These are phyloP conservation scores for Colletotrichum sp. DNA, from an alignment of 2,329 filamentous ascomycete genomes.

Conservation along the genomic window DNA sequence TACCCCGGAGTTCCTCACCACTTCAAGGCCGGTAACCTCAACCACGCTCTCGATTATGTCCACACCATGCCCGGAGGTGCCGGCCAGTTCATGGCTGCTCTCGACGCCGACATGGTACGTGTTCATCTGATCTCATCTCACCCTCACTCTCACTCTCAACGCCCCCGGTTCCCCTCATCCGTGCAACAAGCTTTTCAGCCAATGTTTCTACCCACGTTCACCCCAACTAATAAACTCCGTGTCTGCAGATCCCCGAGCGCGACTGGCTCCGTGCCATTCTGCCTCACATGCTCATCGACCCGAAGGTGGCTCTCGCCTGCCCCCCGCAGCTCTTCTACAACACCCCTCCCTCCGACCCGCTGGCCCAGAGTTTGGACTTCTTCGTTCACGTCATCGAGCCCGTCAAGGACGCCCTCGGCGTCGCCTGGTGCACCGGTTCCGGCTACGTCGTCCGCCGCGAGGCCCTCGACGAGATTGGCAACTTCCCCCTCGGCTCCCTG, in stretches of 20 bases:
- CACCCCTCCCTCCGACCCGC: constrained; percentile 60
- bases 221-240: background rate
- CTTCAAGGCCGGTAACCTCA: constrained; percentile 70
- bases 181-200: background rate
- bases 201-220: background rate
- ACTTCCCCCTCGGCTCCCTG: constrained; percentile 64
- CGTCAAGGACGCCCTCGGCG: constrained; percentile 55
- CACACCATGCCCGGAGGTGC: constrained; percentile 57
- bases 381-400: constrained; percentile 61
- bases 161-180: background rate
- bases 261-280: constrained; percentile 64
- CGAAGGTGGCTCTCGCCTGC: constrained; percentile 63
- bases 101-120: constrained; percentile 69
- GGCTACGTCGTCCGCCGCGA: constrained; percentile 65
- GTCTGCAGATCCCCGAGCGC: constrained; percentile 58
- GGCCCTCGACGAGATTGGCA: constrained; percentile 65
- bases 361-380: constrained; percentile 62
- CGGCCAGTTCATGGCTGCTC: constrained; percentile 63
- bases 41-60: constrained; percentile 60
- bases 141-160: background rate
- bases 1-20: constrained; percentile 54
- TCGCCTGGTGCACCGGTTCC: constrained; percentile 70
- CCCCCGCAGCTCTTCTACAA: constrained; percentile 70
- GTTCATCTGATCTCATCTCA: background rate
- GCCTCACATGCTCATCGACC: constrained; percentile 63